phyloP scores from a whole-genome alignment of 2,329 filamentous ascomycete genomes.

The Aureobasidium melanogenum region DNA sequence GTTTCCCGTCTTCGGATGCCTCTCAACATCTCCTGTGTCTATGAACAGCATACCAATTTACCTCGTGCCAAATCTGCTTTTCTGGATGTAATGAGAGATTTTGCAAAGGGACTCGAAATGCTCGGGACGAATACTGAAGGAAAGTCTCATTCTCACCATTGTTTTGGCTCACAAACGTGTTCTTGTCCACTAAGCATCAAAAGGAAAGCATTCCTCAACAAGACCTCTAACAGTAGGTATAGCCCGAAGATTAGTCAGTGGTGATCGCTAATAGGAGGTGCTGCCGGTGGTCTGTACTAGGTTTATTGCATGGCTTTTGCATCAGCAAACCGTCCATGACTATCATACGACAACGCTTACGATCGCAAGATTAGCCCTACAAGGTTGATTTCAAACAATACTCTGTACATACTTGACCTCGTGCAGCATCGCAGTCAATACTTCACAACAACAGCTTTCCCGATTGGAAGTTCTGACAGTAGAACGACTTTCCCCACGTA shows the following conservation, averaged over 20 bases:
- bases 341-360: constrained; percentile 4
- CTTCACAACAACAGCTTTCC: neutral
- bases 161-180: constrained; percentile 1
- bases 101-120: neutral
- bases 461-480: neutral
- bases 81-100: neutral
- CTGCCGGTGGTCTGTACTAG: constrained; percentile 7
- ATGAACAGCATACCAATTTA: neutral
- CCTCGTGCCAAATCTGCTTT: neutral
- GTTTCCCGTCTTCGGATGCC: neutral
- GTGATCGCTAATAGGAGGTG: neutral
- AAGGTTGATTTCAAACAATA: neutral
- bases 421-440: neutral
- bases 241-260: constrained; percentile 4
- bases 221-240: constrained; percentile 3
- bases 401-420: neutral
- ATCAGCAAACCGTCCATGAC: neutral
- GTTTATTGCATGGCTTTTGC: neutral
- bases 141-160: neutral
- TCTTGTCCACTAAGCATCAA: neutral
- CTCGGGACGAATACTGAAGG: neutral
- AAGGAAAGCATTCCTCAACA: constrained; percentile 5
- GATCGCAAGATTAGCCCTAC: neutral
- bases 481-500: neutral
- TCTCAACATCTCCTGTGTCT: neutral